Conservation (phyloP, 768 basidiomycete species). For the Leccinum variicolor region DNA sequence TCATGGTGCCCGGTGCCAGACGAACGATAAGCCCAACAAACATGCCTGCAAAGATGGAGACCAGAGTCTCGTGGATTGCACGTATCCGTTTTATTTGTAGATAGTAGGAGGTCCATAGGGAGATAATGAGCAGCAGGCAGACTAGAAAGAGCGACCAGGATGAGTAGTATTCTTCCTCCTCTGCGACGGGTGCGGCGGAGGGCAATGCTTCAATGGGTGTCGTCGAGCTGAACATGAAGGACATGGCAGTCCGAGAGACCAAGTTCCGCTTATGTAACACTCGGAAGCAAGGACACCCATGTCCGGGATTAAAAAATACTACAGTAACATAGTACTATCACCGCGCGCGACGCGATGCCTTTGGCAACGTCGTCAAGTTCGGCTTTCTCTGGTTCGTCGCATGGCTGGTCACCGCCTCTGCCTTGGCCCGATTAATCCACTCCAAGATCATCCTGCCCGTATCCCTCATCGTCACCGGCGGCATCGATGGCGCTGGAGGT, state of each 20-base stretch:
- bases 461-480: constrained; percentile 29
- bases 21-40: constrained; percentile 89
- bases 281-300: neutral
- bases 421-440: constrained; percentile 7
- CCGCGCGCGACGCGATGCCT: constrained; percentile 14
- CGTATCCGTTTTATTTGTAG: constrained; percentile 96
- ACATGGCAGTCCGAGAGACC: constrained; percentile 26
- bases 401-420: constrained; percentile 2
- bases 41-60: constrained; percentile 96
- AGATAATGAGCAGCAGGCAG: constrained; percentile 87
- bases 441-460: constrained; percentile 14
- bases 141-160: constrained; percentile 95
- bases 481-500: constrained; percentile 14
- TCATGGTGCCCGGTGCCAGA: constrained; percentile 88
- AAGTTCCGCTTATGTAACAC: constrained; percentile 18
- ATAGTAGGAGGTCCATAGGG: constrained; percentile 96
- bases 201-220: constrained; percentile 26
- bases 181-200: constrained; percentile 41
- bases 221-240: constrained; percentile 36
- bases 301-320: neutral
- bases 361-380: constrained; percentile 23
- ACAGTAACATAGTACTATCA: neutral
- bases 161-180: constrained; percentile 88
- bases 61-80: constrained; percentile 92
- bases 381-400: constrained; percentile 14